Evolutionary conservation across 129 eudicot species (phyloP).

Genomic region (Flaveria bidentis): DNA sequence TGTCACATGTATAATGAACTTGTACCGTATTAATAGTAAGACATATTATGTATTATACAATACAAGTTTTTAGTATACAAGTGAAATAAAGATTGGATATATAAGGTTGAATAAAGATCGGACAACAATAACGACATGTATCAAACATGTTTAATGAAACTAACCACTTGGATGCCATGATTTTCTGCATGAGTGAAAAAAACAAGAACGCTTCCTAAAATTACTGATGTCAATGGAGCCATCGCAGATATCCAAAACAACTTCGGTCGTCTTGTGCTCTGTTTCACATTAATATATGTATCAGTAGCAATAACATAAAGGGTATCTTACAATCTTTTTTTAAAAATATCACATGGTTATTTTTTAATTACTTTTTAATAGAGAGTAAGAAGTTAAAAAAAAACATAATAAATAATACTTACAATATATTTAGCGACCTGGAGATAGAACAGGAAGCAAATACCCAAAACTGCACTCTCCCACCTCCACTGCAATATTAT

Average conservation of each 20-base stretch:
- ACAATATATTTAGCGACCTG: slow-evolving; percentile 64
- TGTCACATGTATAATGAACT: not conserved
- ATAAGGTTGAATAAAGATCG: not conserved
- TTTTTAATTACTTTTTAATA: not conserved
- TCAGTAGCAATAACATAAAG: not conserved
- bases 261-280: slow-evolving; percentile 74
- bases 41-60: too few species aligned
- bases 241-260: slow-evolving; percentile 92
- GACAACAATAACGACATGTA: not conserved
- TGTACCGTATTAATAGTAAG: not conserved
- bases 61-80: not conserved
- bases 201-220: slow-evolving; percentile 78
- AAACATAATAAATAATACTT: slow-evolving; percentile 31
- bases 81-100: not conserved
- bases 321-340: not conserved
- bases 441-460: slow-evolving; percentile 77
- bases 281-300: slow-evolving; percentile 15
- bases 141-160: slow-evolving; percentile 12
- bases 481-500: slow-evolving; percentile 85
- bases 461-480: slow-evolving; percentile 91
- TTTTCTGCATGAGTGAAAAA: slow-evolving; percentile 91
- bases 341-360: not conserved
- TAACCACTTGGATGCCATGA: slow-evolving; percentile 95
- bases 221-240: slow-evolving; percentile 89
- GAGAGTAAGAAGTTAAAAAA: not conserved